Base-by-base conservation (phyloP, 2,329 filamentous ascomycete species). In the Ophiostoma novo-ulmi region DNA sequence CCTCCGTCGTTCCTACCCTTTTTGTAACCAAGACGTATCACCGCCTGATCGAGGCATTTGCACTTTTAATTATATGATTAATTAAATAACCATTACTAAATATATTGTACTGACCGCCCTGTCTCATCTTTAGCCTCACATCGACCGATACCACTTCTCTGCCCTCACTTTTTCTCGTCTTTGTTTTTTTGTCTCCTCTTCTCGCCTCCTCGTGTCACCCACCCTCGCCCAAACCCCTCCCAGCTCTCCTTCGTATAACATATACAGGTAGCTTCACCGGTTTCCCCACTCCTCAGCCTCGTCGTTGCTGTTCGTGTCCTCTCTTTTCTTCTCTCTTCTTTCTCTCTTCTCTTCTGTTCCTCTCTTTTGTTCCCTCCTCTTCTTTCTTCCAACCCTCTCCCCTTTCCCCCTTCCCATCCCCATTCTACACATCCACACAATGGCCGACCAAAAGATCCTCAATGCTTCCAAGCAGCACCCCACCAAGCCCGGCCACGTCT, bases 401-500 rank as follows among this genome's bases (percentile, higher is more conserved):
- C 10, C 36, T 10, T 44, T 11, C n/a, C 20, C n/a, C 31, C 41
- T 67, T 39, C 6, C 26, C 22, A n/a, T 5, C 35, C 35, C 17
- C 31, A 36, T n/a, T 6, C 52, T 5, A 20, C 20, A 38, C n/a
- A 41, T 14, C 44, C 44, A 48, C 63, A 44, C 65, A 68, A 73
- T 71, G 70, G 71, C 67, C 69, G 71, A 73, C 66, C 70, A 73
- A 39, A 81, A 83, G 74, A 85, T 90, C 75, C 80, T 89, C 75
- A 84, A 82, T 71, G 87, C 87, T 76, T 88, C 88, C 70, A 81
- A 84, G 80, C 88, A 85, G 80, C 85, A 89, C 78, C 84, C 87
- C 74, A 87, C 88, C 72, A 82, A 85, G 69, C 75, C 79, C n/a
- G 71, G 70, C 75, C 84, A 83, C 70, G 75, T 80, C 71, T 90